Base-by-base conservation (phyloP, 148 eudicot species). In the Cornus controversa region DNA sequence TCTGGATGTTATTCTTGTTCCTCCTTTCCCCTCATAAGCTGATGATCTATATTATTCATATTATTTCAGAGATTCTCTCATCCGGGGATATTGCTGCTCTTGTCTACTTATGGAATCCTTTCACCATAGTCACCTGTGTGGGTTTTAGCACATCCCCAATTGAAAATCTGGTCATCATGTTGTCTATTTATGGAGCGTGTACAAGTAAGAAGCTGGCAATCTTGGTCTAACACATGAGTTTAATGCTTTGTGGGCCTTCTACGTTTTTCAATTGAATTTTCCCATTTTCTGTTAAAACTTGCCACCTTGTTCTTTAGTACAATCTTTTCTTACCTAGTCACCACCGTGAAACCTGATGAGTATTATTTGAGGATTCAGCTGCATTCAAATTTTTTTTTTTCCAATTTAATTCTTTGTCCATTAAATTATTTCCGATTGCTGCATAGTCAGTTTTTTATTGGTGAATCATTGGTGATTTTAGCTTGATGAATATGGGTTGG, bases 31-130 rank as follows among this genome's bases (percentile, higher is more conserved):
- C 40, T 70, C 16, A 15, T 24, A 70, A 71, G 72, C 81, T 85
- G 62, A 87, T 80, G 79, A 78, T 45, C 27, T 81, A 47, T 60
- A 36, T 50, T 73, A 28, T 34, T 57, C 0, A 69, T 57, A 40
- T 65, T 66, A 62, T 77, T 77, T 65, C 92, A 96, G 97, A 84
- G 69, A 50, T 74, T 69, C 80, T 90, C 76, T 84, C 86, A 10
- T 89, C 91, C 54, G 99, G 98, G 69, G 94, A 96, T 84, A 83
- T 93, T 80, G 97, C 98, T 74, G 93, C 97, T 73, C 92, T 96
- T 73, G 89, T 91, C 71, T 96, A 93, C 80, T 80, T 96, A 72
- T 96, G 98, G 98, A 96, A 96, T 86, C 99, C 99, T 79, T 90
- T 91, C 77, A 91, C 99, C 62, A 89, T 96, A 60, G 67, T 93